Evolutionary conservation across 1,139 yeast genomes (phyloP), one percentile per base, ranked within the genome.

Genomic region (Zygosaccharomyces sapae): DNA sequence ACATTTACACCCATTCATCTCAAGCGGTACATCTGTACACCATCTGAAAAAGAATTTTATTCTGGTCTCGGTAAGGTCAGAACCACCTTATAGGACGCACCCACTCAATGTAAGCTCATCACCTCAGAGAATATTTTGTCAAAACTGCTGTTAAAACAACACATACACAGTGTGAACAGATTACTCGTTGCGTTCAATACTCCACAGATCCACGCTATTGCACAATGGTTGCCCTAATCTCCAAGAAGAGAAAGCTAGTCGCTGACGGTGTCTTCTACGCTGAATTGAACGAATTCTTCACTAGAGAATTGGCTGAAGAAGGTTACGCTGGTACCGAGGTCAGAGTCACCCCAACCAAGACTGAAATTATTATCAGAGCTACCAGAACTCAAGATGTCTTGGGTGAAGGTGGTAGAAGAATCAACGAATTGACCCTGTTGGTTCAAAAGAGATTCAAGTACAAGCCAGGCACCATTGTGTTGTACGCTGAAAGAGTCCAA

Each of bases 241-340:
- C 90, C 71, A 83, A 83, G 78, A 83, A 82, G 74, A 83, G 89
- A 83, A 84, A 83, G 83, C 79, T 83, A 69, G 97, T 90, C 76
- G 97, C 97, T 77, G 99, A 92, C 82, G 99, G 99, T 87, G 99
- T 92, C 71, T 88, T 92, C 84, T 92, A 85, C 95, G 99, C 99
- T 77, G 99, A 92, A 81, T 81, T 92, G 73, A 92, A 92, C 85
- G 98, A 92, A 81, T 92, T 92, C 94, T 94, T 92, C 88, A 88
- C 97, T 83, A 89, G 97, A 81, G 98, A 92, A 79, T 86, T 92
- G 73, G 96, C 98, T 69, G 98, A 92, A 80, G 97, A 92, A 80
- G 99, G 99, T 73, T 92, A 92, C 83, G 94, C 98, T 69, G 99
- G 99, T 80, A 96, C 92, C 71, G 98, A 94, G 80, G 97, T 94